These are phyloP conservation scores for Neurospora sp. DNA, from an alignment of 495 filamentous ascomycete genomes.

Conservation along the genomic window DNA sequence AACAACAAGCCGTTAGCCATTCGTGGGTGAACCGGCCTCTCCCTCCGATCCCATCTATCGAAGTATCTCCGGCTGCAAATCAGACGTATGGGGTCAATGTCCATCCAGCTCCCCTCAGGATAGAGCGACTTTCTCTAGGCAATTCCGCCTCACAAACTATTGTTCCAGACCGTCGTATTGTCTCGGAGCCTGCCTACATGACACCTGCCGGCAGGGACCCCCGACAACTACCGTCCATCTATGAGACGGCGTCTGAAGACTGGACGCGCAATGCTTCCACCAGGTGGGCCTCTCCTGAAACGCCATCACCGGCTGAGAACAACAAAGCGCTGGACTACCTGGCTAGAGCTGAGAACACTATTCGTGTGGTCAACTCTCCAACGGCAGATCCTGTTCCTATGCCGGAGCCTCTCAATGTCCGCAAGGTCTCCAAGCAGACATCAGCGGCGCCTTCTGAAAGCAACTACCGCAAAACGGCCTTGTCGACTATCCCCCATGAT, in stretches of 20 bases:
- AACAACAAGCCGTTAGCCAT: neutral
- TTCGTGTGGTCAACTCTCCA: conserved; percentile 39
- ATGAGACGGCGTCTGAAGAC: conserved; percentile 33
- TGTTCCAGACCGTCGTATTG: conserved; percentile 19
- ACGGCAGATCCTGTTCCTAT: conserved; percentile 9
- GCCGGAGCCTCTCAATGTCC: conserved; percentile 42
- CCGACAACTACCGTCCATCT: conserved; percentile 41
- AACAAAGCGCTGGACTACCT: conserved; percentile 26
- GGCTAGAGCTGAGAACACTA: conserved; percentile 33
- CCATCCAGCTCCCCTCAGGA: conserved; percentile 3
- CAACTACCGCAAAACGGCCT: neutral
- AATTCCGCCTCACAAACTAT: neutral
- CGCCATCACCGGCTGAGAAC: conserved; percentile 19
- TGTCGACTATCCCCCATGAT: neutral
- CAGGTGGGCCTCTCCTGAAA: conserved; percentile 25
- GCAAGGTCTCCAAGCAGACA: conserved; percentile 28
- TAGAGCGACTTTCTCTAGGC: conserved; percentile 4
- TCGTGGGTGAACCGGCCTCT: conserved; percentile 35
- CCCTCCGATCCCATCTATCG: conserved; percentile 38
- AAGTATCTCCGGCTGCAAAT: conserved; percentile 6
- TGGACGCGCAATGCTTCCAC: conserved; percentile 8
- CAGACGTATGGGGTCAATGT: conserved; percentile 14
- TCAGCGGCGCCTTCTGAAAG: neutral
- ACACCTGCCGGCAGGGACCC: conserved; percentile 23
- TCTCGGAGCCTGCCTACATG: conserved; percentile 47